Evolutionary conservation across 257 asterid genomes (phyloP), one percentile per base, ranked within the genome.

Genomic region (Solanum paucissectum): DNA sequence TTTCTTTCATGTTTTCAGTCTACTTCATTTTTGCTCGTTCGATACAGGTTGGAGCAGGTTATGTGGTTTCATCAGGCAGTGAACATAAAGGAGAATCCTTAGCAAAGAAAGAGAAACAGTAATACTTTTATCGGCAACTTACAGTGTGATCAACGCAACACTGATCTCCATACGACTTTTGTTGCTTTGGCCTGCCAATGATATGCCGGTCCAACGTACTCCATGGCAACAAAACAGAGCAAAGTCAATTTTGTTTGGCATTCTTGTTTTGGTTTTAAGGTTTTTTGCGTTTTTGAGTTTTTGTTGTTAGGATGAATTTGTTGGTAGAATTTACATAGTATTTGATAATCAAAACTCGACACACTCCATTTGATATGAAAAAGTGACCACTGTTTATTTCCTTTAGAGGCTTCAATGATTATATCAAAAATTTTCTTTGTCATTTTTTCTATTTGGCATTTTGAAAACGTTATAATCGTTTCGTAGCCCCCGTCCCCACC

Each of bases 21-120:
- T 71, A 18, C 82, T 9, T 44, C 29, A 34, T 14, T 79, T 86
- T 66, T 58, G 49, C 37, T 23, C 38, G 7, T 25, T 87, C 5
- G 68, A 23, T 77, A 87, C 94, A 96, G 99, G 96, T 97, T 83
- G 99, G 99, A 89, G 98, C 98, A 36, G 97, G 99, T 88, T 97
- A 91, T 90, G 98, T 97, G 52, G 95, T 97, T 60, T 90, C 96
- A 75, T 92, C 95, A 33, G 96, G 98, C 86, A 94, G 99, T 84
- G 99, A 95, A 88, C 86, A 95, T 90, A 95, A 91, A 89, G 98
- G 98, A 18, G 99, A 97, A 88, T 94, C 99, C 83, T 90, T 97
- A 91, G 98, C 99, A 6, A 97, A 92, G 92, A 95, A 96, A 91
- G 94, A 96, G 90, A 96, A 95, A 83, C 92, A 91, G 64, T 93